phyloP scores from a whole-genome alignment of 331 rosid genomes.

The Quercus phellos region DNA sequence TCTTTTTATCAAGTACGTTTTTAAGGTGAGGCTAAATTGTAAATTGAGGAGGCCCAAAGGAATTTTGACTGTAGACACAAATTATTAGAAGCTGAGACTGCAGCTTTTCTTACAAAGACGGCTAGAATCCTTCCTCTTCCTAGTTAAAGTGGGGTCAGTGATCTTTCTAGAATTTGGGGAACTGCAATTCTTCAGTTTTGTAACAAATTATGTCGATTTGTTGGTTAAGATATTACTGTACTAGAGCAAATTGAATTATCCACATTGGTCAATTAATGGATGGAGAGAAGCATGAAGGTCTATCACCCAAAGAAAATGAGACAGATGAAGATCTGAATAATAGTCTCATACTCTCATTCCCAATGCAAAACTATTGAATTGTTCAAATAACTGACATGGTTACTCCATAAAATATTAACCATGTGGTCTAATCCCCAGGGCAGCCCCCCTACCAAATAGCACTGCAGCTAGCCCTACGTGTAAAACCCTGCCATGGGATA shows the following conservation, averaged over 20 bases:
- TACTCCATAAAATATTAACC: not conserved
- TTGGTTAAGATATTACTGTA: not conserved
- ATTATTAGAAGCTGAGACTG: not conserved
- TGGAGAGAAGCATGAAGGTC: not conserved
- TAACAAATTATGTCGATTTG: not conserved
- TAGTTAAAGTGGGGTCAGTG: not conserved
- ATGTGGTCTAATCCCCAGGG: not conserved
- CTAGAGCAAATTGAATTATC: not conserved
- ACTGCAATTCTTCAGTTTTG: not conserved
- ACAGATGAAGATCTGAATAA: no score
- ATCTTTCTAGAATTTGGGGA: not conserved
- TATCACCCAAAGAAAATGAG: not conserved
- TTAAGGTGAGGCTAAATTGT: not conserved
- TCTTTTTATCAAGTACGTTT: not conserved
- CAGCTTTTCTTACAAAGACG: not conserved
- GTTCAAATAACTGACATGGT: not conserved
- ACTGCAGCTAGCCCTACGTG: not conserved
- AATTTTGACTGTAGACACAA: not conserved
- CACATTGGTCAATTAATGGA: not conserved
- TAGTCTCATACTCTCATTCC: not conserved
- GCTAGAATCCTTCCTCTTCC: not conserved
- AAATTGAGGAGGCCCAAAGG: not conserved
- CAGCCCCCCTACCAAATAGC: not conserved
- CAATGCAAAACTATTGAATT: not conserved
- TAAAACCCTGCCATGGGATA: not conserved